Conservation (phyloP, 2,329 filamentous ascomycete species). For the Xenoacremonium recifei region DNA sequence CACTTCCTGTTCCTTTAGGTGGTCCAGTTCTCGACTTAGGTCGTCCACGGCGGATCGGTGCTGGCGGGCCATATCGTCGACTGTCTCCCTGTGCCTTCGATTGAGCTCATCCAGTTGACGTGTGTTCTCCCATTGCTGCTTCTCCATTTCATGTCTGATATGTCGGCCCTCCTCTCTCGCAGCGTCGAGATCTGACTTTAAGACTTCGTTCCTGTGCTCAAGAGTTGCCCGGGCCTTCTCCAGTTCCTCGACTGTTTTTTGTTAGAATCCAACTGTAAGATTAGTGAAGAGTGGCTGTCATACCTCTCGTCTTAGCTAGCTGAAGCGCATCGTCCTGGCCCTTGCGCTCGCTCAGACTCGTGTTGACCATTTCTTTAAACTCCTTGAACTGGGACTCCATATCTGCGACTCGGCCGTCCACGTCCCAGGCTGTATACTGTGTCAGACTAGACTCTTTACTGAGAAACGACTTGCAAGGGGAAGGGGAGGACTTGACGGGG, state of each 20-base stretch:
- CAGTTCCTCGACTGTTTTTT: slow-evolving; percentile 48
- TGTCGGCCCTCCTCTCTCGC: slow-evolving; percentile 36
- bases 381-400: slow-evolving; percentile 73
- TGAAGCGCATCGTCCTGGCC: slow-evolving; percentile 72
- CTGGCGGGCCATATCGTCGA: slow-evolving; percentile 35
- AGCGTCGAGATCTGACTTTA: slow-evolving; percentile 64
- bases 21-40: slow-evolving; percentile 45
- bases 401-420: slow-evolving; percentile 70
- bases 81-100: slow-evolving; percentile 32
- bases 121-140: slow-evolving; percentile 33
- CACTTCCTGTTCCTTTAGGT: slow-evolving; percentile 42
- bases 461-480: slow-evolving; percentile 56
- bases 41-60: slow-evolving; percentile 33
- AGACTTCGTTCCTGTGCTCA: slow-evolving; percentile 42
- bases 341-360: slow-evolving; percentile 65
- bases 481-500: slow-evolving; percentile 40
- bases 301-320: slow-evolving; percentile 73
- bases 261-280: too few species aligned
- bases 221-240: slow-evolving; percentile 48
- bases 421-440: slow-evolving; percentile 70
- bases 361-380: slow-evolving; percentile 71
- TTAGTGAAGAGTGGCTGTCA: too few species aligned
- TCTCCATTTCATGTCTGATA: slow-evolving; percentile 35
- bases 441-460: slow-evolving; percentile 72
- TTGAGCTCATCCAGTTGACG: slow-evolving; percentile 55